Evolutionary conservation across 2,329 filamentous ascomycete genomes (phyloP).

Genomic region (Sporothrix phasma): DNA sequence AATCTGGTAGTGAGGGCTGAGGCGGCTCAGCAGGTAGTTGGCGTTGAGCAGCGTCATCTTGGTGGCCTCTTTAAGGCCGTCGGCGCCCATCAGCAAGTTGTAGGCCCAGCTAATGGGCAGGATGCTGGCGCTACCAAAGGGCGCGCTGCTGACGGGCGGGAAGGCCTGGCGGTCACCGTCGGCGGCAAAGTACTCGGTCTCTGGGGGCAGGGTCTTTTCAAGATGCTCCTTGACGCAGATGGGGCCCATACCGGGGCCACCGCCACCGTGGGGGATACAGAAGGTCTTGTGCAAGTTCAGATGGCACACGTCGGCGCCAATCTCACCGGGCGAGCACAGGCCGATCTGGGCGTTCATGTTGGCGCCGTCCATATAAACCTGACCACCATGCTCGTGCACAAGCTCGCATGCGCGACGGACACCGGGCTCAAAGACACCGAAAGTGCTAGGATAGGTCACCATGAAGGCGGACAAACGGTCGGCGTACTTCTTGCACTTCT

Average conservation of each 20-base stretch:
- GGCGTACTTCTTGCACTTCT: slow-evolving; percentile 80
- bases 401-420: slow-evolving; percentile 77
- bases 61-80: slow-evolving; percentile 78
- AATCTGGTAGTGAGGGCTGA: slow-evolving; percentile 78
- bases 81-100: slow-evolving; percentile 82
- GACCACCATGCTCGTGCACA: slow-evolving; percentile 79
- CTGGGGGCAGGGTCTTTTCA: slow-evolving; percentile 56
- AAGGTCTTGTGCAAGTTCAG: slow-evolving; percentile 98
- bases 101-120: slow-evolving; percentile 92
- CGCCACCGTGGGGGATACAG: slow-evolving; percentile 93
- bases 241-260: slow-evolving; percentile 85
- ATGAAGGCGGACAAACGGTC: slow-evolving; percentile 85
- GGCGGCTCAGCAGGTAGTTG: slow-evolving; percentile 87
- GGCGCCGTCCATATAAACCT: slow-evolving; percentile 97
- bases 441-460: slow-evolving; percentile 94
- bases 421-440: slow-evolving; percentile 84
- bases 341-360: slow-evolving; percentile 99
- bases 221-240: slow-evolving; percentile 86
- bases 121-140: slow-evolving; percentile 82
- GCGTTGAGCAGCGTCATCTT: slow-evolving; percentile 91
- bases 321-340: slow-evolving; percentile 86
- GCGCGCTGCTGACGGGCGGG: slow-evolving; percentile 64
- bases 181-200: slow-evolving; percentile 19
- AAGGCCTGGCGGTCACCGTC: slow-evolving; percentile 18
- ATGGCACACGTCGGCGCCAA: slow-evolving; percentile 94